Evolutionary conservation across 1,139 yeast species (phyloP).

Genomic region (Geotrichum australiense): DNA sequence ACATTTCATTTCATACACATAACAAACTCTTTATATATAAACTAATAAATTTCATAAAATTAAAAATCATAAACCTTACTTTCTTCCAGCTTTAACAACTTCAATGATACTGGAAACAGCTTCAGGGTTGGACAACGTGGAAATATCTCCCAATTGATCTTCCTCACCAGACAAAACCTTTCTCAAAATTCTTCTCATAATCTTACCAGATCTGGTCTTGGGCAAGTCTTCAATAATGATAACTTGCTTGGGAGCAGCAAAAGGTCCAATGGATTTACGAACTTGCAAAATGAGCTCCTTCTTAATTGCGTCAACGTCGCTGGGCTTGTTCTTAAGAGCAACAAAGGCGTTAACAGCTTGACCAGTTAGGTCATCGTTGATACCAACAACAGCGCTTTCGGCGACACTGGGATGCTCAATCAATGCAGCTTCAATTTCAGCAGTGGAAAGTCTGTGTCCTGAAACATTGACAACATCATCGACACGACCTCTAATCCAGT

Average conservation of each 20-base stretch:
- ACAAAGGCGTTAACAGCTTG: conserved; percentile 89
- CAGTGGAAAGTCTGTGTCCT: conserved; percentile 87
- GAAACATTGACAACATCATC: conserved; percentile 91
- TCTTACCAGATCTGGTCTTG: conserved; percentile 91
- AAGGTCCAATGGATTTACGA: conserved; percentile 83
- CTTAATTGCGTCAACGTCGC: conserved; percentile 50
- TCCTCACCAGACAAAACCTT: conserved; percentile 77
- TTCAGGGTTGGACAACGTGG: conserved; percentile 77
- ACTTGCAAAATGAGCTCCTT: conserved; percentile 71
- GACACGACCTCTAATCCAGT: conserved; percentile 93
- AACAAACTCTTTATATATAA: no score
- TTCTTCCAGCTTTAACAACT: conserved; percentile 17
- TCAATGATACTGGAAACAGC: conserved; percentile 63
- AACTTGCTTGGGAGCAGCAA: conserved; percentile 86
- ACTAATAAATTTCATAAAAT: background rate
- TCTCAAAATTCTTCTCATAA: conserved; percentile 90
- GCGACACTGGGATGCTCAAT: conserved; percentile 66
- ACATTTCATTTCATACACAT: no score
- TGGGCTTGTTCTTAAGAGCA: conserved; percentile 51
- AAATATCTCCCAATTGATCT: conserved; percentile 78
- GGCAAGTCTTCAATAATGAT: conserved; percentile 79
- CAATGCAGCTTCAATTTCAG: conserved; percentile 85
- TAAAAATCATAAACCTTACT: conserved; percentile 3
- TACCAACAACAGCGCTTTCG: conserved; percentile 87
- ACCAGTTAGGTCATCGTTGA: conserved; percentile 82